phyloP scores from a whole-genome alignment of 2,329 filamentous ascomycete species.

The Plectosphaerella plurivora region DNA sequence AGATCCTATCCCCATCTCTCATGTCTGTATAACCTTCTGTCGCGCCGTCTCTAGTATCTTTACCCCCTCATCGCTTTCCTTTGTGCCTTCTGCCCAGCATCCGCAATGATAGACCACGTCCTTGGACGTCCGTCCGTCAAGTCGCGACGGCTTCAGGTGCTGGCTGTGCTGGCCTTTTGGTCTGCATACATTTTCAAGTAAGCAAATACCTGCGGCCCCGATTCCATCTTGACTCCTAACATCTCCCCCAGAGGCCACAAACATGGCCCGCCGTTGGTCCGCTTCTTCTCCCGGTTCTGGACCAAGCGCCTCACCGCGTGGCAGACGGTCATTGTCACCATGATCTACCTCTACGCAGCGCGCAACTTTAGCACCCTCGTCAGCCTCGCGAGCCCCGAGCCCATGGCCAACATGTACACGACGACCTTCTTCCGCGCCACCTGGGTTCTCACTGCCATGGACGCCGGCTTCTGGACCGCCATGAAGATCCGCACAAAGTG shows the following conservation, averaged over 20 bases:
- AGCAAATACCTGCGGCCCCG: slow-evolving; percentile 13
- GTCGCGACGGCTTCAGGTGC: slow-evolving; percentile 87
- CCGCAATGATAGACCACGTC: slow-evolving; percentile 74
- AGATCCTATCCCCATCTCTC: neutral
- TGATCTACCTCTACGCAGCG: slow-evolving; percentile 85
- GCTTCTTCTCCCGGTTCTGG: slow-evolving; percentile 66
- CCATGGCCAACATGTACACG: slow-evolving; percentile 89
- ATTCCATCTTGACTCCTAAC: neutral
- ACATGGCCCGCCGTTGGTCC: slow-evolving; percentile 79
- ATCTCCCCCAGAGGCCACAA: slow-evolving; percentile 57
- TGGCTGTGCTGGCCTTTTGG: slow-evolving; percentile 91
- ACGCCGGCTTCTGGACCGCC: slow-evolving; percentile 97
- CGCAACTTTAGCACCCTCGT: slow-evolving; percentile 93
- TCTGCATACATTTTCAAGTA: slow-evolving; percentile 76
- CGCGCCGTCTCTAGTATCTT: neutral
- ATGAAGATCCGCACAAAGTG: slow-evolving; percentile 83
- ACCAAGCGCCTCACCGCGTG: slow-evolving; percentile 74
- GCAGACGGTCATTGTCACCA: slow-evolving; percentile 83
- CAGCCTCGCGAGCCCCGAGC: slow-evolving; percentile 87
- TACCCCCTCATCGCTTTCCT: neutral
- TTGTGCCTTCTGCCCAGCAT: neutral
- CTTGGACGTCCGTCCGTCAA: slow-evolving; percentile 85
- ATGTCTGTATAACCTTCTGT: neutral
- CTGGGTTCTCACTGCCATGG: slow-evolving; percentile 91
- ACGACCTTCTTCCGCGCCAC: slow-evolving; percentile 91